phyloP scores from a whole-genome alignment of 2,329 filamentous ascomycete species.

The Pseudogymnoascus sp. region DNA sequence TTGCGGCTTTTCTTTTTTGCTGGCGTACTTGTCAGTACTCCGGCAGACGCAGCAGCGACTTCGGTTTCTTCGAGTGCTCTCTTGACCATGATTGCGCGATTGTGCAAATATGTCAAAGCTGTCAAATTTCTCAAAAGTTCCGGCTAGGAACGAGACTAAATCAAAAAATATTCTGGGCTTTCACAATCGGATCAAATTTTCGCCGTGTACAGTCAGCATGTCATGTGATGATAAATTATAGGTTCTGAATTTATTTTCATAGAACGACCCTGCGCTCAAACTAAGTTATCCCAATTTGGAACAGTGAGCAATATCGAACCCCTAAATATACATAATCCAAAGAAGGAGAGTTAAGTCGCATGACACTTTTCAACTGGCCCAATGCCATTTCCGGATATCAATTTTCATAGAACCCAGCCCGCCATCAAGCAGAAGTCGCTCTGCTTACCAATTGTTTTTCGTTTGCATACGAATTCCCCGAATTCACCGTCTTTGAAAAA shows the following conservation, averaged over 20 bases:
- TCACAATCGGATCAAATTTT: slow-evolving; percentile 9
- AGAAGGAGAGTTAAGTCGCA: slow-evolving; percentile 2
- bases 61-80: slow-evolving; percentile 26
- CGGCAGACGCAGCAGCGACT: slow-evolving; percentile 13
- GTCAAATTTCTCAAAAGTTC: slow-evolving; percentile 9
- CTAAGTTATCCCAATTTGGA: slow-evolving; percentile 8
- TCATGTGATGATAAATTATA: slow-evolving; percentile 3
- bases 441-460: slow-evolving; percentile 6
- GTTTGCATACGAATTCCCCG: not conserved
- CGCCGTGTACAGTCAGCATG: slow-evolving; percentile 2
- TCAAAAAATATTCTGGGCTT: slow-evolving; percentile 8
- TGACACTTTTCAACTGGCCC: not conserved
- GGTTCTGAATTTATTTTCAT: slow-evolving; percentile 8
- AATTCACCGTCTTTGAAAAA: not conserved
- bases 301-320: slow-evolving; percentile 9
- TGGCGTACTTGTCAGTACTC: slow-evolving; percentile 13
- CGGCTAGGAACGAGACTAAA: not conserved
- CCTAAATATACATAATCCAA: slow-evolving; percentile 8
- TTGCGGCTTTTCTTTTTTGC: slow-evolving; percentile 26
- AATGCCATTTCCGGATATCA: not conserved
- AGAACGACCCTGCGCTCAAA: slow-evolving; percentile 3
- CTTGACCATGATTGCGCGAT: slow-evolving; percentile 25
- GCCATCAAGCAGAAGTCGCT: slow-evolving; percentile 2
- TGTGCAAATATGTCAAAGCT: slow-evolving; percentile 8
- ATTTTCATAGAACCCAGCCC: slow-evolving; percentile 7